Evolutionary conservation across 164 flowering plant species (phyloP).

Genomic region (Aristolochia contorta): DNA sequence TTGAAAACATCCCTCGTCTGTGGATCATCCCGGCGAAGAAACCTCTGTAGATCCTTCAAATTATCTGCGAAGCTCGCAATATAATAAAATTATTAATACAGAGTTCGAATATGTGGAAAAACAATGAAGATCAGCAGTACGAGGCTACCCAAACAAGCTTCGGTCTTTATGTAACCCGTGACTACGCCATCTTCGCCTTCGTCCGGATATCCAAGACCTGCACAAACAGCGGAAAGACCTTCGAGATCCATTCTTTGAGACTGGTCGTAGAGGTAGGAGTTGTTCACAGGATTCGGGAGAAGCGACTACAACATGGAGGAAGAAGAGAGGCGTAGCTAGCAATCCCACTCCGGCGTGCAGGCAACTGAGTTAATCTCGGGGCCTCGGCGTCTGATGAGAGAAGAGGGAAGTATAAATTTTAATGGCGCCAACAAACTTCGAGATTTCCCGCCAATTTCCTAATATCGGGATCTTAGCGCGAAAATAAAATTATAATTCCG

Average conservation of each 20-base stretch:
- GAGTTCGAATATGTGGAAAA: neutral
- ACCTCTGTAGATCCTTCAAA: slow-evolving; percentile 86
- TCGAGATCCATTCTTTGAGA: slow-evolving; percentile 28
- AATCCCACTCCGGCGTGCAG: neutral
- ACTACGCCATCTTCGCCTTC: slow-evolving; percentile 49
- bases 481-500: too few relatives aligned
- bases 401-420: neutral
- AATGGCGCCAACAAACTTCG: neutral
- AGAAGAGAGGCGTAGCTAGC: neutral
- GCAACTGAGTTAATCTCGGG: neutral
- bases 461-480: too few relatives aligned
- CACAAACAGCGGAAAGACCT: slow-evolving; percentile 62
- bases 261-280: neutral
- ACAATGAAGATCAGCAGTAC: neutral
- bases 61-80: slow-evolving; percentile 39
- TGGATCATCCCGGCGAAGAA: slow-evolving; percentile 84
- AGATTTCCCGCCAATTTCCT: slow-evolving; percentile 3
- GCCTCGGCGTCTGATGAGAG: neutral
- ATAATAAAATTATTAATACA: neutral
- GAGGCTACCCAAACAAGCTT: slow-evolving; percentile 52
- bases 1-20: slow-evolving; percentile 75
- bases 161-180: slow-evolving; percentile 49
- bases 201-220: slow-evolving; percentile 51
- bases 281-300: too few relatives aligned
- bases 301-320: too few relatives aligned